Percentiles rank a stretch among this genome's conserved stretches.
phyloP scores from a whole-genome alignment of 2,329 filamentous ascomycete species.

The Hypoxylon sp. region DNA sequence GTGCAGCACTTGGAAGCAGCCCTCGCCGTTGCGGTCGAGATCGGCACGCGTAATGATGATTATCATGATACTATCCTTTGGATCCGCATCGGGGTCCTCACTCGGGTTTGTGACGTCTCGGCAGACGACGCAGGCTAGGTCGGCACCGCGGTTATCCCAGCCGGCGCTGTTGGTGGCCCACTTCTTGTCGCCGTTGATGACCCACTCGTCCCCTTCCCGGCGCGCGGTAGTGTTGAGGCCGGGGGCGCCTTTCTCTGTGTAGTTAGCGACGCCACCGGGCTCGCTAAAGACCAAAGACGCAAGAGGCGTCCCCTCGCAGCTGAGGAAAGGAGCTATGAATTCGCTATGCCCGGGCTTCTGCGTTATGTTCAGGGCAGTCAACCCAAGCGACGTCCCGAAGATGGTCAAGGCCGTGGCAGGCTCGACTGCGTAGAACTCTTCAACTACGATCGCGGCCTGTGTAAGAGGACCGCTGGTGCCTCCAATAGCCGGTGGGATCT shows the following conservation, averaged over 20 bases:
- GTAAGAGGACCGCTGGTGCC: constrained; percentile 59
- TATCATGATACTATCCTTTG: constrained; percentile 56
- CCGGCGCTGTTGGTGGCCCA: constrained; percentile 67
- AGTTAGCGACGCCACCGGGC: constrained; percentile 64
- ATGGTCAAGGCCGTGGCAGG: constrained; percentile 62
- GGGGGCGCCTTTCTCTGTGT: constrained; percentile 60
- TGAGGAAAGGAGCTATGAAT: constrained; percentile 62
- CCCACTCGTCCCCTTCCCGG: constrained; percentile 61
- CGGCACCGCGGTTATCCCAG: constrained; percentile 64
- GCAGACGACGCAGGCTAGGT: constrained; percentile 65
- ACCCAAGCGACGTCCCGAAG: constrained; percentile 63
- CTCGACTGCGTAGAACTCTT: constrained; percentile 66
- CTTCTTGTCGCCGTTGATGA: constrained; percentile 66
- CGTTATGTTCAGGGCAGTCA: constrained; percentile 62
- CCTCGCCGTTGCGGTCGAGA: constrained; percentile 57
- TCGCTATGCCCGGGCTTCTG: constrained; percentile 56
- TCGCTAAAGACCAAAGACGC: constrained; percentile 65
- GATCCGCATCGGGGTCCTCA: constrained; percentile 36
- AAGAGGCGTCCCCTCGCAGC: constrained; percentile 58
- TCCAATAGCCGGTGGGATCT: constrained; percentile 59
- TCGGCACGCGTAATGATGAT: constrained; percentile 62
- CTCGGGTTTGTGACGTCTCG: constrained; percentile 51
- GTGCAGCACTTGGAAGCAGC: constrained; percentile 59
- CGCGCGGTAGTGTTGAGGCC: constrained; percentile 63
- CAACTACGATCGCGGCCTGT: constrained; percentile 63